phyloP scores from a whole-genome alignment of 2,329 filamentous ascomycete genomes.

The Fusarium sp. region DNA sequence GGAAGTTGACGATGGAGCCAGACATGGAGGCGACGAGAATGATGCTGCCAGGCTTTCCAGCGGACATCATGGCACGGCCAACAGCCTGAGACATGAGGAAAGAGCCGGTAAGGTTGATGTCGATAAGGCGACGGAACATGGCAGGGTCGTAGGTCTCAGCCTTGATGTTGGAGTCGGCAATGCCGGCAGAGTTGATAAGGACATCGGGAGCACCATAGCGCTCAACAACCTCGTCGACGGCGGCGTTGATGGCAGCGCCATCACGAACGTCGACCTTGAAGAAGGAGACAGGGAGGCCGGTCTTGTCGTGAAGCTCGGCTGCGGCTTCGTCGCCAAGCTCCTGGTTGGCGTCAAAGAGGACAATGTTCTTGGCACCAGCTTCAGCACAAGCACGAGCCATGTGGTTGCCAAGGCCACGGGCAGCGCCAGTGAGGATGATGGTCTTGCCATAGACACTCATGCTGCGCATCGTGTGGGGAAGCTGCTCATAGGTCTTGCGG shows the following conservation, averaged over 20 bases:
- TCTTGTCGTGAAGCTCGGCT: slow-evolving; percentile 76
- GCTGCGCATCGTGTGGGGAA: slow-evolving; percentile 75
- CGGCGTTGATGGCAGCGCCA: slow-evolving; percentile 74
- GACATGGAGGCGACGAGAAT: slow-evolving; percentile 85
- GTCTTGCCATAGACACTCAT: slow-evolving; percentile 78
- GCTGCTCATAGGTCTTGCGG: slow-evolving; percentile 63
- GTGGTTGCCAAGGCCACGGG: slow-evolving; percentile 80
- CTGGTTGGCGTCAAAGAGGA: slow-evolving; percentile 82
- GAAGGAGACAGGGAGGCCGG: slow-evolving; percentile 79
- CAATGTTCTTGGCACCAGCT: slow-evolving; percentile 77
- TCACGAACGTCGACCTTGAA: slow-evolving; percentile 85
- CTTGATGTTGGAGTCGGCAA: slow-evolving; percentile 86
- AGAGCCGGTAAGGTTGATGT: slow-evolving; percentile 84
- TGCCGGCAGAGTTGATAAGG: slow-evolving; percentile 83
- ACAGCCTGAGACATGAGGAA: slow-evolving; percentile 83
- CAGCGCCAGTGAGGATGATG: slow-evolving; percentile 79
- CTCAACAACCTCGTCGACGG: slow-evolving; percentile 73
- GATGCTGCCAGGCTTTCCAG: slow-evolving; percentile 77
- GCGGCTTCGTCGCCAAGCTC: slow-evolving; percentile 78
- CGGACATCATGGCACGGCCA: slow-evolving; percentile 78
- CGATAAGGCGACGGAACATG: slow-evolving; percentile 82
- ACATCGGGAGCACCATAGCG: slow-evolving; percentile 78
- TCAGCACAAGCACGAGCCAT: slow-evolving; percentile 84
- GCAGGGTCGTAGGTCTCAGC: slow-evolving; percentile 80
- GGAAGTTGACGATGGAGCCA: slow-evolving; percentile 86